phyloP scores from a whole-genome alignment of 176 grass and related monocot genomes.

The Triticum monococcum region DNA sequence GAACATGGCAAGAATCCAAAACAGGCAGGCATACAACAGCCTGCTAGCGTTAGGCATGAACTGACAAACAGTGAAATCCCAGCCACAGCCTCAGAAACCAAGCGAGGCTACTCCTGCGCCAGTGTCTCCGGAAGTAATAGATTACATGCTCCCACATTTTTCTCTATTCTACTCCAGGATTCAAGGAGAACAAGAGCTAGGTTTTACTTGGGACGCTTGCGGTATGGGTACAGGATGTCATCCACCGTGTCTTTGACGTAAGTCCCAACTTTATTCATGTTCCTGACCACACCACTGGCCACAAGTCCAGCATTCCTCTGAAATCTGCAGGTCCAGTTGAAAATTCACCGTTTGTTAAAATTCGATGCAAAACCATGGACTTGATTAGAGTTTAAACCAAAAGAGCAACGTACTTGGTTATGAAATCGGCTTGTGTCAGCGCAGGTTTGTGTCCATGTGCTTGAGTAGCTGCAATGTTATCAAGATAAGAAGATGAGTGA shows the following conservation, averaged over 20 bases:
- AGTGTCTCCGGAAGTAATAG: background rate
- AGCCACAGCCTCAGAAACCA: background rate
- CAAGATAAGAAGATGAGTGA: constrained; percentile 24
- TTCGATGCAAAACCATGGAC: background rate
- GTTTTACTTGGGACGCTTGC: constrained; percentile 80
- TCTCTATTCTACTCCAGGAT: constrained; percentile 7
- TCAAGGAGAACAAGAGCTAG: background rate
- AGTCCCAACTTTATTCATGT: constrained; percentile 75
- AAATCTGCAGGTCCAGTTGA: constrained; percentile 59
- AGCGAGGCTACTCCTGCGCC: background rate
- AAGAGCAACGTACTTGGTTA: constrained; percentile 57
- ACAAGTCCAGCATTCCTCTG: constrained; percentile 77
- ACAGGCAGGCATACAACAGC: background rate
- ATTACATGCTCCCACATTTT: background rate
- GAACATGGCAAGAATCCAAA: background rate
- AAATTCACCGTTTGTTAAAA: background rate
- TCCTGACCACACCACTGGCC: constrained; percentile 71
- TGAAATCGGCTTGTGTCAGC: constrained; percentile 53
- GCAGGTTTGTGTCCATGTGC: constrained; percentile 37
- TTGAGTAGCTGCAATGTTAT: constrained; percentile 41
- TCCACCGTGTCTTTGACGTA: constrained; percentile 77
- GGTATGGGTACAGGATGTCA: constrained; percentile 75
- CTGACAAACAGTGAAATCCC: background rate
- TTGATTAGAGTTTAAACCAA: constrained; percentile 3
- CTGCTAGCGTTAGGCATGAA: background rate